Base-by-base conservation (phyloP, 495 filamentous ascomycete genomes). In the Penicillium turbatum region DNA sequence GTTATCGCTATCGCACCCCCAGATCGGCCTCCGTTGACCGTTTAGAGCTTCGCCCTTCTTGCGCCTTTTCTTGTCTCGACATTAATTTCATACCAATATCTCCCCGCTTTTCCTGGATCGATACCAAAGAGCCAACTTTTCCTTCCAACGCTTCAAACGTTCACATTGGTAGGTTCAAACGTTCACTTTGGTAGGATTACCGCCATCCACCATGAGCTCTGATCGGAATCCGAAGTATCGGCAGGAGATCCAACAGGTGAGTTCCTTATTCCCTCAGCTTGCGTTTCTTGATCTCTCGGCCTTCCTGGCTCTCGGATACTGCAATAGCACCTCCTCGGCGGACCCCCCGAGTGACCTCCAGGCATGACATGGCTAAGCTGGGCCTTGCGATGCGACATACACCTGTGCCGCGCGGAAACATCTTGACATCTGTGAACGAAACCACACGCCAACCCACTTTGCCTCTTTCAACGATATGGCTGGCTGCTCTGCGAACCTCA, bases 211-310 rank as follows among this genome's bases (percentile, higher is more conserved):
- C 19, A 67, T 65, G 61, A 66, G 60, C 53, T 67, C 64, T 60
- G 71, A 79, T 69, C 79, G 72, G 54, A 77, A 84, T 44, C 86
- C 88, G 54, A 96, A 96, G 74, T 97, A 96, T 71, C 82, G 89
- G 67, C 87, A 90, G 70, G 92, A 97, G 80, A 97, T 95, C 71
- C 89, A 92, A 72, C 90, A 93, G 85, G 89, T 91, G 61, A 72
- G 84, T 56, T 0, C 15, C 24, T 41, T 39, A 49, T 41, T 36
- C 35, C 7, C 30, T 29, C 30, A 6, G 27, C 15, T 47, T 37
- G 39, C 16, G n/a, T 11, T 51, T 40, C 41, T 45, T n/a, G 35
- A 16, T 39, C 21, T 17, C 15, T 13, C 8, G 34, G 36, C 51
- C 21, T 46, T 15, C 8, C n/a, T 32, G 46, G 50, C 17, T 55